Evolutionary conservation across 2,329 filamentous ascomycete species (phyloP).

Genomic region (Phialocephala sp.): DNA sequence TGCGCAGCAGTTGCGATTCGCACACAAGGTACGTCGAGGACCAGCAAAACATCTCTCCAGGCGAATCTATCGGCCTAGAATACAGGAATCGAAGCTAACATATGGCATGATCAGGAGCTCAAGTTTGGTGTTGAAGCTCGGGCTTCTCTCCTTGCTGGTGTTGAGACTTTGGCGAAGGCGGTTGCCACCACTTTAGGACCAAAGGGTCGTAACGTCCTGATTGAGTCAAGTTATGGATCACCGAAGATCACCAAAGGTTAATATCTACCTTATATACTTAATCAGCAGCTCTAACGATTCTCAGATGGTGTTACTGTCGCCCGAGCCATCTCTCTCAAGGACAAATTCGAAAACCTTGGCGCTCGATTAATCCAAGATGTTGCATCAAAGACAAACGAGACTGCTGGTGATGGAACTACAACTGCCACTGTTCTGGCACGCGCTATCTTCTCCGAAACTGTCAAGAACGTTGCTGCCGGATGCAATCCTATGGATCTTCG

Average conservation of each 20-base stretch:
- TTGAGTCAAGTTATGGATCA: constrained; percentile 97
- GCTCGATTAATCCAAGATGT: constrained; percentile 97
- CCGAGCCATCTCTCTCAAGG: constrained; percentile 89
- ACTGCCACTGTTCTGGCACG: constrained; percentile 96
- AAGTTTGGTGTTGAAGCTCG: constrained; percentile 97
- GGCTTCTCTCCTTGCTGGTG: constrained; percentile 86
- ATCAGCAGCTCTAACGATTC: constrained; percentile 23
- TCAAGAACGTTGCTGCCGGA: constrained; percentile 98
- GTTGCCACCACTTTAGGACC: constrained; percentile 96
- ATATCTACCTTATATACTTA: constrained; percentile 36
- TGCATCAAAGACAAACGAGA: constrained; percentile 98
- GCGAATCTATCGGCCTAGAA: neutral
- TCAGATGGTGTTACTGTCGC: constrained; percentile 87
- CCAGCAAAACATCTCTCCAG: too few species aligned
- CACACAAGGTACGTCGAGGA: constrained; percentile 80
- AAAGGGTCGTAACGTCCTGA: constrained; percentile 97
- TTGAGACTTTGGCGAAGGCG: constrained; percentile 95
- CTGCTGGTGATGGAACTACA: constrained; percentile 97
- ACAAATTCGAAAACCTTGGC: constrained; percentile 99
- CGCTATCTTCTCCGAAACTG: constrained; percentile 99
- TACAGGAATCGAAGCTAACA: constrained; percentile 20
- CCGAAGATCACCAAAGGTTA: constrained; percentile 99
- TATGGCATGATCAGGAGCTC: constrained; percentile 70
- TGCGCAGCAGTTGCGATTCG: constrained; percentile 91
- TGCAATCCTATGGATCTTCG: constrained; percentile 99